Conservation (phyloP, 2,329 filamentous ascomycete genomes). For the Arthrobotrys megalospora region DNA sequence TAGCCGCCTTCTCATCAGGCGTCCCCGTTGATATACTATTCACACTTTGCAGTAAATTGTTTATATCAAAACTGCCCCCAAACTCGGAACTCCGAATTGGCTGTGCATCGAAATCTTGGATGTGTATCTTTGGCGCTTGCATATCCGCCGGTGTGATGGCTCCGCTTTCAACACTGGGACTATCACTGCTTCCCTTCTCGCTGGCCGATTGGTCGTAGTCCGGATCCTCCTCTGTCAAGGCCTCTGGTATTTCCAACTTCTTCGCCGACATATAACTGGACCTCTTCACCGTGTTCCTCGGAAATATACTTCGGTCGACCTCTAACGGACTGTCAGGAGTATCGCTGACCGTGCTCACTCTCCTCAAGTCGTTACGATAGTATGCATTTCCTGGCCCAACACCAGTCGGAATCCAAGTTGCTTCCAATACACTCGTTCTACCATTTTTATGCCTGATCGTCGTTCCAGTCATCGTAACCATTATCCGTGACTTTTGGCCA, state of each 20-base stretch:
- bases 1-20: constrained; percentile 8
- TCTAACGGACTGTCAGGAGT: background rate
- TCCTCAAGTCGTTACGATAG: constrained; percentile 4
- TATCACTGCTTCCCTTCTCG: constrained; percentile 16
- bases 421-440: constrained; percentile 12
- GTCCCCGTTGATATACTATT: constrained; percentile 14
- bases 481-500: constrained; percentile 22
- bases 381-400: constrained; percentile 6
- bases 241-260: constrained; percentile 45
- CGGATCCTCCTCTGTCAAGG: constrained; percentile 30
- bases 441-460: constrained; percentile 42
- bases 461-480: constrained; percentile 54
- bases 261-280: constrained; percentile 49
- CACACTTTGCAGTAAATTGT: constrained; percentile 2
- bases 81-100: constrained; percentile 17
- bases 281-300: constrained; percentile 23
- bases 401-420: constrained; percentile 27
- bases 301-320: background rate
- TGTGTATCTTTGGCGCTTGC: constrained; percentile 23
- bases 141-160: constrained; percentile 15
- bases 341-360: background rate
- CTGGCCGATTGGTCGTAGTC: constrained; percentile 15
- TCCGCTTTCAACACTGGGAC: constrained; percentile 10
- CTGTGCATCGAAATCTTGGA: constrained; percentile 9
- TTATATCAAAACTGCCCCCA: constrained; percentile 11